Base-by-base conservation (phyloP, 257 asterid genomes). In the Paraleonurus japonicus region DNA sequence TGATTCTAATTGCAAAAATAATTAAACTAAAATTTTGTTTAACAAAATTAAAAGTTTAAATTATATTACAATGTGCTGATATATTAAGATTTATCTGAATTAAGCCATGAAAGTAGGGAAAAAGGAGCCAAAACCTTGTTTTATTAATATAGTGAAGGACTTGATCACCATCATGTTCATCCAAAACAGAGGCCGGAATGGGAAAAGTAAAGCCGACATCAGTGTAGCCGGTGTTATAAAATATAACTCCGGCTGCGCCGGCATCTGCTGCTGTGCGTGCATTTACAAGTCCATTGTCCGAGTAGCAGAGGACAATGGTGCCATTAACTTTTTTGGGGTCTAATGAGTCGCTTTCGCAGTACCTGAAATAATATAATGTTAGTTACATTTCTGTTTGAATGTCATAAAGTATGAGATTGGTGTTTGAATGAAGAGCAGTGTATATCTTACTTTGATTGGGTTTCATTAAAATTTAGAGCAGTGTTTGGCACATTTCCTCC, bases 401-500 rank as follows among this genome's bases (percentile, higher is more conserved):
- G 5, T 32, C 37, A 32, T 33, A 33, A 33, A 1, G 11, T 33
- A 33, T 30, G 33, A 30, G 3, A 30, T 30, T 30, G 33, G 2
- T 33, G 41, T 33, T 4, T 39, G 5, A 19, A n/a, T 10, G 9
- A 1, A 9, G 19, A 28, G 3, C n/a, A n/a, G n/a, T n/a, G n/a
- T 22, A 7, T 43, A 23, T 11, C 43, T 24, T 75, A 82, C 92
- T 84, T 82, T 59, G 89, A 87, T 1, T 35, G 2, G 50, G 77
- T 45, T 62, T 80, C 33, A 51, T 61, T 28, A 50, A 41, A 74
- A 26, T 86, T 86, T 5, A 72, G 76, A 7, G 79, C 59, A 5
- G 61, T 72, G 66, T 83, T 87, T 12, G 80, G 81, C 65, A 81
- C 74, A 39, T 78, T 37, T 70, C 82, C 78, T 55, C 73, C 85